Conservation (phyloP, 805 yeast genomes). For the Saccharomycopsis lassenensis region DNA sequence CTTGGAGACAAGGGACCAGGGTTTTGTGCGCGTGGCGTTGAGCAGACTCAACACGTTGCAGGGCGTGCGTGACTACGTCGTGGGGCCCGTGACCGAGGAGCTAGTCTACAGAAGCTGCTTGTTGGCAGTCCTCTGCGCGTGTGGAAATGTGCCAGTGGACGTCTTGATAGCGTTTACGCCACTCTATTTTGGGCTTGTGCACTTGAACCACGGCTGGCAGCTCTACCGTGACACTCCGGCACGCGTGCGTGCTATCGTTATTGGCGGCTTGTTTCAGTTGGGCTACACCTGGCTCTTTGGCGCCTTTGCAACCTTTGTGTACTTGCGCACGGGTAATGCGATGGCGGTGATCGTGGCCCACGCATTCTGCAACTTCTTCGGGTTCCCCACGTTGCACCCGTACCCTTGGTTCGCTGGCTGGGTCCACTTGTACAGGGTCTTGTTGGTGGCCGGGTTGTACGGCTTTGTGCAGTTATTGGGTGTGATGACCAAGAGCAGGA, state of each 20-base stretch:
- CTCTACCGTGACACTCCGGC: slow-evolving; percentile 25
- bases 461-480: too few species aligned
- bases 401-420: too few species aligned
- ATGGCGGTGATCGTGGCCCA: slow-evolving; percentile 54
- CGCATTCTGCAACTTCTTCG: slow-evolving; percentile 56
- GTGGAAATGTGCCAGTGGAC: slow-evolving; percentile 22
- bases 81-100: slow-evolving; percentile 78
- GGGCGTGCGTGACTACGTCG: slow-evolving; percentile 44
- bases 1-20: slow-evolving; percentile 2
- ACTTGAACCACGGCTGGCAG: slow-evolving; percentile 61
- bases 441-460: too few species aligned
- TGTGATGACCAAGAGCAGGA: too few species aligned
- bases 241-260: slow-evolving; percentile 25
- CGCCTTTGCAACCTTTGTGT: slow-evolving; percentile 45
- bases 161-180: slow-evolving; percentile 39
- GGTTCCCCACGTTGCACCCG: slow-evolving; percentile 52
- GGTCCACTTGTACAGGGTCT: too few species aligned
- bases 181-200: slow-evolving; percentile 64
- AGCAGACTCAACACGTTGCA: slow-evolving; percentile 23
- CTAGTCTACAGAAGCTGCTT: slow-evolving; percentile 48
- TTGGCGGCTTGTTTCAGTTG: slow-evolving; percentile 40
- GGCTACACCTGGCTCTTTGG: slow-evolving; percentile 66
- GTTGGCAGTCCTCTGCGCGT: slow-evolving; percentile 24
- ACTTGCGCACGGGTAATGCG: slow-evolving; percentile 39
- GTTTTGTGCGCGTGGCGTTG: slow-evolving; percentile 3